Evolutionary conservation across 306 rosid genomes (phyloP).

Genomic region (Castanea mollissima): DNA sequence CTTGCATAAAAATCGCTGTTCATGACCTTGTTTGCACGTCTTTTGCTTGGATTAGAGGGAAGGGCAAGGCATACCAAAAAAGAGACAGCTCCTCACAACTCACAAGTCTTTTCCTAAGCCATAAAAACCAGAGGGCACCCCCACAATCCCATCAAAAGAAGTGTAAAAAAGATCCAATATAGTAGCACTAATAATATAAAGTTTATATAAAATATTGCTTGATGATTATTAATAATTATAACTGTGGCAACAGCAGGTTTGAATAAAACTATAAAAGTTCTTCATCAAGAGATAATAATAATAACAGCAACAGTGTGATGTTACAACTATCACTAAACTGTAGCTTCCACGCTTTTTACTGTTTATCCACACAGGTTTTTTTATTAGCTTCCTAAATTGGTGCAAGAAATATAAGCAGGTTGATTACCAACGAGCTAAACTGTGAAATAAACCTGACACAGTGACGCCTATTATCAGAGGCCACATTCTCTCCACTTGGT

Average conservation of each 20-base stretch:
- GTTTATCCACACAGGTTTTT: background rate
- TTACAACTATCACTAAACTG: background rate
- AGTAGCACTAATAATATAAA: background rate
- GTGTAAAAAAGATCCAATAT: slow-evolving; percentile 2
- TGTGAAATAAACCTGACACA: too few species aligned
- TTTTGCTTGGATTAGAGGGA: background rate
- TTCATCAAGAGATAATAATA: too few species aligned
- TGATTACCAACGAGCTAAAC: too few species aligned
- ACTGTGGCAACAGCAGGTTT: too few species aligned
- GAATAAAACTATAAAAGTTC: too few species aligned
- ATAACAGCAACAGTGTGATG: background rate
- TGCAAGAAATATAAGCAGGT: background rate
- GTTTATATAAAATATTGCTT: background rate
- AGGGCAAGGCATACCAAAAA: background rate
- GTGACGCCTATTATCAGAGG: too few species aligned
- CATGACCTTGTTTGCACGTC: background rate
- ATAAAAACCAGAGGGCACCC: slow-evolving; percentile 21
- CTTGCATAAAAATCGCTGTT: background rate
- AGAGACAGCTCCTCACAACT: slow-evolving; percentile 4
- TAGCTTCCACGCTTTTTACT: background rate
- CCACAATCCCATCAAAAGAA: slow-evolving; percentile 13
- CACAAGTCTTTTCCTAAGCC: slow-evolving; percentile 29
- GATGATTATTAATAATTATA: too few species aligned
- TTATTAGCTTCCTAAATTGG: background rate
- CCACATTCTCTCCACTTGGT: too few species aligned